Evolutionary conservation across 1,284 basidiomycete species (phyloP).

Genomic region (Boletus mariae): DNA sequence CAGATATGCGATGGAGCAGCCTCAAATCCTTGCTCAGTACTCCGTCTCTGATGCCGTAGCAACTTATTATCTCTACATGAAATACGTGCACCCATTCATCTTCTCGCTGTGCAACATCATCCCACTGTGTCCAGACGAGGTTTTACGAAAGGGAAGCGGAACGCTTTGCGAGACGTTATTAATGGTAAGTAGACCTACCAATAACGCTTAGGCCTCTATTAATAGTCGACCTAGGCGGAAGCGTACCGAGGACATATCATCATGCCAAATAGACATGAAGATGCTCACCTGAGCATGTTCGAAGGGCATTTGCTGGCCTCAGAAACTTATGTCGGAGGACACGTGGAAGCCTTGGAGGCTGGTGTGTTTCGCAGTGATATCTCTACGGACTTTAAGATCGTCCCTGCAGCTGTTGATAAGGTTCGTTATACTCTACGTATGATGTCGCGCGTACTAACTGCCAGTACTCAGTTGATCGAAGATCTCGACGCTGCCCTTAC

Average conservation of each 20-base stretch:
- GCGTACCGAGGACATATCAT: slow-evolving; percentile 90
- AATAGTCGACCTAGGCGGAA: slow-evolving; percentile 70
- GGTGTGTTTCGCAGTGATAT: slow-evolving; percentile 99
- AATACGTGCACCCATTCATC: slow-evolving; percentile 99
- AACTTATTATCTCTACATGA: slow-evolving; percentile 99
- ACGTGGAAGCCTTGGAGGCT: slow-evolving; percentile 97
- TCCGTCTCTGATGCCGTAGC: slow-evolving; percentile 99
- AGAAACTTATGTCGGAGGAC: slow-evolving; percentile 98
- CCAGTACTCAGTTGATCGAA: slow-evolving; percentile 71
- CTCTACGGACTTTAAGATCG: slow-evolving; percentile 92
- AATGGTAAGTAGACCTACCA: slow-evolving; percentile 66
- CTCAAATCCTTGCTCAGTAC: slow-evolving; percentile 93
- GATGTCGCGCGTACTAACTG: slow-evolving; percentile 2
- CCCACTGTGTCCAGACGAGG: slow-evolving; percentile 95
- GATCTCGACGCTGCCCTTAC: slow-evolving; percentile 89
- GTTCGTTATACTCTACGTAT: slow-evolving; percentile 39
- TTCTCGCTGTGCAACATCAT: slow-evolving; percentile 99
- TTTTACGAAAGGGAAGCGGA: slow-evolving; percentile 92
- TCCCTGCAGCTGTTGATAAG: slow-evolving; percentile 82
- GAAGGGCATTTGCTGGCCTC: slow-evolving; percentile 95
- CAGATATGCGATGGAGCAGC: slow-evolving; percentile 95
- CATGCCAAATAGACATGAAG: slow-evolving; percentile 98
- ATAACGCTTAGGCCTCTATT: slow-evolving; percentile 1
- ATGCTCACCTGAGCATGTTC: slow-evolving; percentile 88
- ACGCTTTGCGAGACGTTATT: slow-evolving; percentile 97